Evolutionary conservation across 768 basidiomycete genomes (phyloP), one percentile per base, ranked within the genome.

Genomic region (Boletus sp.): DNA sequence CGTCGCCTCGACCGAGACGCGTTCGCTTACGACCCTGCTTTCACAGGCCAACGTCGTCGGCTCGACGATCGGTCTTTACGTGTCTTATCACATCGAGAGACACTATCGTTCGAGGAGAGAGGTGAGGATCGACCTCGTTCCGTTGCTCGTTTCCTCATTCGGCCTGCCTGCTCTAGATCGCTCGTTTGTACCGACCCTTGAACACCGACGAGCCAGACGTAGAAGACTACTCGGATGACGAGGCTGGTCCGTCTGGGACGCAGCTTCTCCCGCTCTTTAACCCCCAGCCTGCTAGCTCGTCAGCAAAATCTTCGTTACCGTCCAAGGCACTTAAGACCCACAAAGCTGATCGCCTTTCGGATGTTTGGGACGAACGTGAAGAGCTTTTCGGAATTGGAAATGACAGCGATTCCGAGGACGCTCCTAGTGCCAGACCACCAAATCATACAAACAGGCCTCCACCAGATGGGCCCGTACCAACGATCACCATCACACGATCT

Each of bases 21-120:
- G 37, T 14, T 54, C 32, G 52, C 53, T 62, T 50, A 60, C 60
- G 33, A 32, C 39, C 40, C 41, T 57, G 29, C 49, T 51, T 50
- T 18, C 20, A 56, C 58, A 93, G 92, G 92, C 92, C 15, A 94
- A 94, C 67, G 70, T 92, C 28, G 69, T 87, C 14, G 92, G 92
- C 35, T 88, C 89, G 0, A 75, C 81, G 4, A 67, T 89, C 7
- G 92, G 92, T 5, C 75, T 94, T 7, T 83, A 81, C 61, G 67
- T 77, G 40, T 78, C 87, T 0, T 92, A 84, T 67, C 73, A 90
- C 57, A 69, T 89, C 47, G 92, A 94, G 66, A 78, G 78, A 42
- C 83, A 92, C 63, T 87, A 94, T 67, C 86, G 92, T 28, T 82
- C 83, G 57, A 79, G 92, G 63, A 82, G 88, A 72, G 92, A 94